phyloP scores from a whole-genome alignment of 768 basidiomycete genomes.

The Lentinula detonsa region DNA sequence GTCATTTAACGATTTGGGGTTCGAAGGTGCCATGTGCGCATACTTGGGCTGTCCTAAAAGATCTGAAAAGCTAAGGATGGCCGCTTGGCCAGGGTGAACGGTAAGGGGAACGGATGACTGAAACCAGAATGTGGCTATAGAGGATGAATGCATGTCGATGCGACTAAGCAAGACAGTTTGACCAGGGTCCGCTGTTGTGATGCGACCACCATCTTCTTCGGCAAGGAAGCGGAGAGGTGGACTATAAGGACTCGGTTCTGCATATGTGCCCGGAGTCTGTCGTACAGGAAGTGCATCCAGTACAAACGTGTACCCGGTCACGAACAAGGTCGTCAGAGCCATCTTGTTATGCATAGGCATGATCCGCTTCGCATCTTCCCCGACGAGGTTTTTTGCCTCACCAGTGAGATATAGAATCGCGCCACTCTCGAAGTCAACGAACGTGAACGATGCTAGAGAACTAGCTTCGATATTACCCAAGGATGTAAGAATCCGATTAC shows the following conservation, averaged over 20 bases:
- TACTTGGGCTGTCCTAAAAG: constrained; percentile 42
- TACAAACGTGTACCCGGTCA: constrained; percentile 50
- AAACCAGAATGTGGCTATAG: constrained; percentile 54
- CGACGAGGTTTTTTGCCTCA: constrained; percentile 41
- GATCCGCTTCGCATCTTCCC: constrained; percentile 37
- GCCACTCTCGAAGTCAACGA: constrained; percentile 47
- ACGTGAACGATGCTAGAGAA: constrained; percentile 50
- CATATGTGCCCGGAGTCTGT: constrained; percentile 25
- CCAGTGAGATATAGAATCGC: constrained; percentile 61
- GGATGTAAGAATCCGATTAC: constrained; percentile 59
- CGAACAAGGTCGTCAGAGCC: constrained; percentile 38
- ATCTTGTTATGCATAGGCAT: constrained; percentile 47
- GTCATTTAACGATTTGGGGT: constrained; percentile 45
- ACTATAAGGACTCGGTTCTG: constrained; percentile 45
- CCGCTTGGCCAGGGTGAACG: constrained; percentile 44
- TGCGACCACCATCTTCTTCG: constrained; percentile 32
- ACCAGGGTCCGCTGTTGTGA: constrained; percentile 7
- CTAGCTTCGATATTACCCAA: constrained; percentile 57
- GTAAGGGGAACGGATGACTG: constrained; percentile 24
- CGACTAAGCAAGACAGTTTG: constrained; percentile 28
- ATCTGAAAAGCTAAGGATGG: constrained; percentile 46
- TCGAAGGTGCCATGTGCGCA: constrained; percentile 43
- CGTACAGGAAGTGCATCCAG: constrained; percentile 49
- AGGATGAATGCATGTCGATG: constrained; percentile 36
- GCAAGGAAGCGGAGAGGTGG: constrained; percentile 49